Conservation (phyloP, 2,329 filamentous ascomycete species). For the Lachnellula cervina region DNA sequence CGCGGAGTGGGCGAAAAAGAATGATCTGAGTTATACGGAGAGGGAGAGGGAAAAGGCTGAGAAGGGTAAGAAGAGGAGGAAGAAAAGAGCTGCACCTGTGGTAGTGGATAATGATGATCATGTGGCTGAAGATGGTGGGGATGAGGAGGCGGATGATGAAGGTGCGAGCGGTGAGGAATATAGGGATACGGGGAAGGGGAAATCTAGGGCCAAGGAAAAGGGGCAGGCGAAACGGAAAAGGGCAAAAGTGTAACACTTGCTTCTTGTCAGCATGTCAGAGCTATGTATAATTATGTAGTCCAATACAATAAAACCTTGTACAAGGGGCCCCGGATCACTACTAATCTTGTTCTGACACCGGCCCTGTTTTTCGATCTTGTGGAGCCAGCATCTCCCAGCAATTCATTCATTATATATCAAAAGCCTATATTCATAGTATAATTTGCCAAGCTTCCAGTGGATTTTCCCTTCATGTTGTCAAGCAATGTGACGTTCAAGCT, state of each 20-base stretch:
- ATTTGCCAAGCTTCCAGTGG: too few species aligned
- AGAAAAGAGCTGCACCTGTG: neutral
- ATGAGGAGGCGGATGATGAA: slow-evolving; percentile 7
- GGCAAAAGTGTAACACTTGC: slow-evolving; percentile 3
- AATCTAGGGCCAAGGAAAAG: slow-evolving; percentile 4
- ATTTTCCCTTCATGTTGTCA: too few species aligned
- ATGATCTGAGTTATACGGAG: slow-evolving; percentile 28
- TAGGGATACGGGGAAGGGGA: slow-evolving; percentile 6
- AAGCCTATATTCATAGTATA: too few species aligned
- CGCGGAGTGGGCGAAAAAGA: slow-evolving; percentile 29
- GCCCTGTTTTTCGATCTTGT: too few species aligned
- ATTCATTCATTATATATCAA: too few species aligned
- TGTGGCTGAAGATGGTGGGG: neutral
- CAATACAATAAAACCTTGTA: too few species aligned
- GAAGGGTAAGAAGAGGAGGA: slow-evolving; percentile 12
- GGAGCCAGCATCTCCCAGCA: too few species aligned
- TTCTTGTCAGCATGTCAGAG: too few species aligned
- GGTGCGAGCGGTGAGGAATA: slow-evolving; percentile 11
- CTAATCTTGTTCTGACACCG: too few species aligned
- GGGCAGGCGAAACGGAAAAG: slow-evolving; percentile 8
- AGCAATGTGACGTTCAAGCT: too few species aligned
- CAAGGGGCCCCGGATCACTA: too few species aligned
- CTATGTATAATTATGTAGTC: too few species aligned
- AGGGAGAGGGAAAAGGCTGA: slow-evolving; percentile 20
- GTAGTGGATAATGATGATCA: neutral